These are phyloP conservation scores for Psilocybe tampanensis DNA, from an alignment of 768 basidiomycete species.

Conservation along the genomic window DNA sequence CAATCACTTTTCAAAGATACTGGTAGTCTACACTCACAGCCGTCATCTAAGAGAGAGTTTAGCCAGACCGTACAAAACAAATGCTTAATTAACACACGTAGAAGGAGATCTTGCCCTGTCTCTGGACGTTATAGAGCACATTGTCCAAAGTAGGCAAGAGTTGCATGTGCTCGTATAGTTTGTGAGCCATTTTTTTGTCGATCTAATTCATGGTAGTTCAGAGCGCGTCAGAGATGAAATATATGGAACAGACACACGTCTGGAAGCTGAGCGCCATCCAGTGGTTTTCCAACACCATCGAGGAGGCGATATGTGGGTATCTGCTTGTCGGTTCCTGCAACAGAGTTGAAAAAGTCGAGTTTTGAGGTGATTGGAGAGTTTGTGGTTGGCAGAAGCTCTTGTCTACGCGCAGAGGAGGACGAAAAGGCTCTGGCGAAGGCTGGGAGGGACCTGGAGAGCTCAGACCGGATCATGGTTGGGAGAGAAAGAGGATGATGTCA, in stretches of 20 bases:
- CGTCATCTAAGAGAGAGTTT: slow-evolving; percentile 62
- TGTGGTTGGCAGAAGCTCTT: slow-evolving; percentile 40
- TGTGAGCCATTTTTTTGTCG: slow-evolving; percentile 66
- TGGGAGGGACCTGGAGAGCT: slow-evolving; percentile 17
- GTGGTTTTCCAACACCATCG: slow-evolving; percentile 73
- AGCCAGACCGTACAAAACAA: slow-evolving; percentile 1
- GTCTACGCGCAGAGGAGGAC: slow-evolving; percentile 11
- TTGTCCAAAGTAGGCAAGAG: slow-evolving; percentile 85
- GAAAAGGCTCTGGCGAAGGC: slow-evolving; percentile 25
- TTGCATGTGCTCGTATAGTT: slow-evolving; percentile 79
- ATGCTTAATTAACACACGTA: slow-evolving; percentile 55
- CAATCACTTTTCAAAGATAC: slow-evolving; percentile 2
- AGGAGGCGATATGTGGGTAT: slow-evolving; percentile 89
- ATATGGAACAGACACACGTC: slow-evolving; percentile 49
- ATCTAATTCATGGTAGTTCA: slow-evolving; percentile 44
- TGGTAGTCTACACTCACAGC: slow-evolving; percentile 51
- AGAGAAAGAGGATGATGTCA: slow-evolving; percentile 26
- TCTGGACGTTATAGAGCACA: slow-evolving; percentile 87
- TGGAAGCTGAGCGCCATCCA: slow-evolving; percentile 76
- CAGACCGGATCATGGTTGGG: slow-evolving; percentile 37
- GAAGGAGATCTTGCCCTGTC: slow-evolving; percentile 92
- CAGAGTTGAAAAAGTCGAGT: slow-evolving; percentile 81
- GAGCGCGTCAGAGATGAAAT: background rate
- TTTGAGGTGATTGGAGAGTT: slow-evolving; percentile 67
- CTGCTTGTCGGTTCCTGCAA: slow-evolving; percentile 56